These are phyloP conservation scores for Thermothielavioides terrestris DNA, from an alignment of 495 filamentous ascomycete species.

Conservation along the genomic window DNA sequence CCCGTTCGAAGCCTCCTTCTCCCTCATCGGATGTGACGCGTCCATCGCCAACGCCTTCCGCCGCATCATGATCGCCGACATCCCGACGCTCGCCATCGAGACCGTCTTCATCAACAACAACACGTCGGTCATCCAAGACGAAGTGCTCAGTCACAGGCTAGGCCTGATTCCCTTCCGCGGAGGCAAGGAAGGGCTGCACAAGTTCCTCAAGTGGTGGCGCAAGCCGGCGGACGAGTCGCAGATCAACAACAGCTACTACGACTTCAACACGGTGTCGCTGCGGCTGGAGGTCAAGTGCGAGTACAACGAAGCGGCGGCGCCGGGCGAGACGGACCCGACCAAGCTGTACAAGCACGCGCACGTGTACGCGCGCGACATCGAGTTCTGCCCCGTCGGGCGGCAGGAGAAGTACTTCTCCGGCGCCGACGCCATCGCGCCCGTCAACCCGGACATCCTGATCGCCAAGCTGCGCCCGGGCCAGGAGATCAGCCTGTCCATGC, in stretches of 20 bases:
- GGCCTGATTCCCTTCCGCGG: constrained; percentile 86
- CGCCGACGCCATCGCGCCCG: constrained; percentile 56
- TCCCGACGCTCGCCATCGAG: constrained; percentile 91
- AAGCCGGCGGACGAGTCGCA: constrained; percentile 30
- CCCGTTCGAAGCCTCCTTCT: constrained; percentile 70
- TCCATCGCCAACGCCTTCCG: constrained; percentile 96
- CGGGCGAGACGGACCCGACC: constrained; percentile 65
- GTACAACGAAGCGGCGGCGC: constrained; percentile 58
- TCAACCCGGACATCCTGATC: constrained; percentile 88
- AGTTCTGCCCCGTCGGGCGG: constrained; percentile 62
- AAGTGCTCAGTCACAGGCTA: constrained; percentile 81
- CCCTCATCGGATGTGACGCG: constrained; percentile 83
- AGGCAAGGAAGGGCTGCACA: constrained; percentile 60
- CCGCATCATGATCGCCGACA: constrained; percentile 90
- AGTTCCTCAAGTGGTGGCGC: constrained; percentile 65
- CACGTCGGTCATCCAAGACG: constrained; percentile 94
- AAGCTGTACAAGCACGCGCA: constrained; percentile 77
- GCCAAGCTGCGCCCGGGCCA: constrained; percentile 92
- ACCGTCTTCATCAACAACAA: constrained; percentile 86
- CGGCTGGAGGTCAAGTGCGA: constrained; percentile 67
- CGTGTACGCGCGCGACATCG: constrained; percentile 78
- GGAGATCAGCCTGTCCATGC: constrained; percentile 70
- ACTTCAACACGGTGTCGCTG: constrained; percentile 74
- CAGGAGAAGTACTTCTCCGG: constrained; percentile 61
- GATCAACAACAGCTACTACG: constrained; percentile 41